Evolutionary conservation across 2,329 filamentous ascomycete species (phyloP), one percentile per base, ranked within the genome.

Genomic region (Alternaria brassicicola): DNA sequence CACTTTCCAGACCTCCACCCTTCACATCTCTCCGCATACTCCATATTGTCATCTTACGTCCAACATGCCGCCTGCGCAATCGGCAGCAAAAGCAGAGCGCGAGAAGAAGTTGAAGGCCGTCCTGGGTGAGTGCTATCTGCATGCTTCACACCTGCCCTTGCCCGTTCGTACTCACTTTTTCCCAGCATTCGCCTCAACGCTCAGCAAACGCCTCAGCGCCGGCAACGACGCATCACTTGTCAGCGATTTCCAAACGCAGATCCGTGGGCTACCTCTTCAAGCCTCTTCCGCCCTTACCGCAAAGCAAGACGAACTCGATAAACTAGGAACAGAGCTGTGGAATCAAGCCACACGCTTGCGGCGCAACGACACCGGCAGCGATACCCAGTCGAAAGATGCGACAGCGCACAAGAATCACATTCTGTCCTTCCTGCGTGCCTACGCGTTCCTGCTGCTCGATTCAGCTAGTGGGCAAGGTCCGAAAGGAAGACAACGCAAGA

Each of bases 401-500:
- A 46, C 43, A 1, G 38, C 52, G 7, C 74, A 60, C 55, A 68
- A 25, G 41, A 66, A 60, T 45, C 57, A 52, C 47, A 58, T 50
- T 39, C 21, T 77, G 3, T 63, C 67, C 46, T 59, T 76, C 72
- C 76, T 83, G 5, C 82, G 83, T 36, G 78, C 80, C 5, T 83
- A 93, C 65, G 85, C 90, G 0, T 92, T 91, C 68, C 78, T 88
- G 13, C 76, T 94, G 55, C 79, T 96, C 13, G 86, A 89, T 41
- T 79, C 71, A 2, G 71, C 68, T 25, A 64, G 64, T n/a, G 52
- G 60, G 13, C 66, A 68, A 19, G 54, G 53, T 12, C 53, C 58
- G 9, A 72, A 71, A 48, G 47, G 55, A 7, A 57, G 54, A 12
- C 62, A 67, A 25, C 61, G 62, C 39, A 74, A 76, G 57, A 71